Evolutionary conservation across 495 filamentous ascomycete genomes (phyloP).

Genomic region (Neurospora tetraspora): DNA sequence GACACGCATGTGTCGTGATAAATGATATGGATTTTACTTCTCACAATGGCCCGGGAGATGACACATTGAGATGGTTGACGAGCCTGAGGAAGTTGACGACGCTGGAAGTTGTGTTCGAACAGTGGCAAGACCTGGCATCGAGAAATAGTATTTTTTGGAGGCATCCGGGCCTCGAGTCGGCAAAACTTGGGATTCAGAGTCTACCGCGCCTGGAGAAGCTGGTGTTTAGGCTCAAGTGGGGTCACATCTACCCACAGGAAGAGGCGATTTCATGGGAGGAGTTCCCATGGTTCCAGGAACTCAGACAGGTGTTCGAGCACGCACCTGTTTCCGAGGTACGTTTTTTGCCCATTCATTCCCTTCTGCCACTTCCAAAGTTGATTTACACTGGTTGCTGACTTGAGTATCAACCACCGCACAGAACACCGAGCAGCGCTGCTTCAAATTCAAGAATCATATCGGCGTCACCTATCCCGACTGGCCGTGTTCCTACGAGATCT

Average conservation of each 20-base stretch:
- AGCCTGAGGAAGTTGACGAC: neutral
- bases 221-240: neutral
- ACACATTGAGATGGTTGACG: neutral
- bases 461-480: neutral
- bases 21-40: neutral
- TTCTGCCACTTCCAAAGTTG: neutral
- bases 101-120: neutral
- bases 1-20: neutral
- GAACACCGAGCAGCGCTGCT: neutral
- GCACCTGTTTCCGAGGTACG: neutral
- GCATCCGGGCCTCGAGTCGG: neutral
- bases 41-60: neutral
- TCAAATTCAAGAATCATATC: neutral
- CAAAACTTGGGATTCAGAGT: neutral
- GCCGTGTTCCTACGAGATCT: neutral
- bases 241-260: neutral
- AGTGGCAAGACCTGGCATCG: neutral
- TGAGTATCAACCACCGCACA: neutral
- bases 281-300: neutral
- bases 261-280: neutral
- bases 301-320: neutral
- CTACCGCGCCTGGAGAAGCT: neutral
- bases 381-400: neutral
- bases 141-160: rapidly evolving
- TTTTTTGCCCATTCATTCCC: neutral